A percentile compares a stretch with the other conserved stretches of the same genome.
phyloP scores from a whole-genome alignment of 176 grass and related monocot species.

The Cocos nucifera region DNA sequence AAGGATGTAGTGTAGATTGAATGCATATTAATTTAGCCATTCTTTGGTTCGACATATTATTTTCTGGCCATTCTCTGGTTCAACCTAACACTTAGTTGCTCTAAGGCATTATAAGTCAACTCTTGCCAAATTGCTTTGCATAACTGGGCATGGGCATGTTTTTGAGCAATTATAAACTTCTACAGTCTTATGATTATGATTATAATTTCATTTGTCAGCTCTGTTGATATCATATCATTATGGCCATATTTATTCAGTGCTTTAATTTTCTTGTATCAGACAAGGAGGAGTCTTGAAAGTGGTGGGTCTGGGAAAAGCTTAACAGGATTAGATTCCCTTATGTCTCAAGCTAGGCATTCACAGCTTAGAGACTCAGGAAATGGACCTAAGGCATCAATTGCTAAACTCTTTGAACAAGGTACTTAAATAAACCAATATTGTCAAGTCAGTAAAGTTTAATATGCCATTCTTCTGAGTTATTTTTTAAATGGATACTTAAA shows the following conservation, averaged over 20 bases:
- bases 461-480: no score
- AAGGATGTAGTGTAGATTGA: no score
- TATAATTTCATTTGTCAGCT: not conserved
- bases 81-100: no score
- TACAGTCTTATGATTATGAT: no score
- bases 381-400: constrained; percentile 76
- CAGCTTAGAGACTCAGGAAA: constrained; percentile 79
- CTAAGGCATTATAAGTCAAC: no score
- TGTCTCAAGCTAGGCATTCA: constrained; percentile 63
- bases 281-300: constrained; percentile 74
- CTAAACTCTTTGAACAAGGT: constrained; percentile 98
- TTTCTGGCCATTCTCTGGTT: no score
- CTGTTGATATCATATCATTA: not conserved
- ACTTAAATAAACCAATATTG: constrained; percentile 9
- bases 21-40: no score
- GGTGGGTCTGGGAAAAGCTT: constrained; percentile 79
- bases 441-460: no score
- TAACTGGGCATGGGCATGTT: no score
- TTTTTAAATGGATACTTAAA: constrained; percentile 1
- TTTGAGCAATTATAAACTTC: no score
- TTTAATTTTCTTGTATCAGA: constrained; percentile 41
- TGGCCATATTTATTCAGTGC: not conserved
- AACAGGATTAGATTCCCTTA: constrained; percentile 84
- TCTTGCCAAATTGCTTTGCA: no score
- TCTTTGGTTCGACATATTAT: no score